Percentiles rank a stretch among this genome's conserved stretches.
phyloP scores from a whole-genome alignment of 345 rosid genomes.

The Nephelium lappaceum region DNA sequence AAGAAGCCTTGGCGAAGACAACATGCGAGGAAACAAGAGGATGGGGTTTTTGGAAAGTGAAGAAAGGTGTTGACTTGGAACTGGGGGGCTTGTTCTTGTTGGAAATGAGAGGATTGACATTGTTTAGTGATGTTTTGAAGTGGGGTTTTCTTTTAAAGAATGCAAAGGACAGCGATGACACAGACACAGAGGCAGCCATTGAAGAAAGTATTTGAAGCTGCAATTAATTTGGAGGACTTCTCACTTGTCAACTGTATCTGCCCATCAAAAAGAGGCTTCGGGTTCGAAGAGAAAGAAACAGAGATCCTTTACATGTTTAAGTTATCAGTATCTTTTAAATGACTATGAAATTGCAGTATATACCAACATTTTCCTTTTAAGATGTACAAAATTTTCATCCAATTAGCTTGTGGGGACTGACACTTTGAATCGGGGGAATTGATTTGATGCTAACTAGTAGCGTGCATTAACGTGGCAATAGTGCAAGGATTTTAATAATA shows the following conservation, averaged over 20 bases:
- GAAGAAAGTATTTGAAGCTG: neutral
- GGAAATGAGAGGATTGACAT: conserved; percentile 20
- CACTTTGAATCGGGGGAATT: no score
- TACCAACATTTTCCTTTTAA: neutral
- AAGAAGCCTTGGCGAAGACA: conserved; percentile 22
- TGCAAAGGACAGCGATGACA: conserved; percentile 31
- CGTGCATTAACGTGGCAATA: no score
- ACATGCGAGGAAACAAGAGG: conserved; percentile 21
- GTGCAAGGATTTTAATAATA: no score
- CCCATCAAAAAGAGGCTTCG: neutral
- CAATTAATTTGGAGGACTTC: neutral
- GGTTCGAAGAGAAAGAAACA: neutral
- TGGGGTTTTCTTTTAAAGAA: conserved; percentile 37
- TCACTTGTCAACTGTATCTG: neutral
- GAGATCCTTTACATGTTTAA: neutral
- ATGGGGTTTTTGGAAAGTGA: conserved; percentile 18
- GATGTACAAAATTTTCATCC: no score
- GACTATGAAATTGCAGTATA: neutral
- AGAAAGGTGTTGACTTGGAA: conserved; percentile 25
- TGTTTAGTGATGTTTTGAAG: conserved; percentile 32
- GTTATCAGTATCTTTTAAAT: neutral
- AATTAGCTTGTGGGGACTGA: no score
- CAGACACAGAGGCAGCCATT: conserved; percentile 53
- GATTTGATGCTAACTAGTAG: no score
- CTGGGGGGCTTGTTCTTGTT: neutral